Conservation (phyloP, 2,329 filamentous ascomycete genomes). For the Seiridium unicorne region DNA sequence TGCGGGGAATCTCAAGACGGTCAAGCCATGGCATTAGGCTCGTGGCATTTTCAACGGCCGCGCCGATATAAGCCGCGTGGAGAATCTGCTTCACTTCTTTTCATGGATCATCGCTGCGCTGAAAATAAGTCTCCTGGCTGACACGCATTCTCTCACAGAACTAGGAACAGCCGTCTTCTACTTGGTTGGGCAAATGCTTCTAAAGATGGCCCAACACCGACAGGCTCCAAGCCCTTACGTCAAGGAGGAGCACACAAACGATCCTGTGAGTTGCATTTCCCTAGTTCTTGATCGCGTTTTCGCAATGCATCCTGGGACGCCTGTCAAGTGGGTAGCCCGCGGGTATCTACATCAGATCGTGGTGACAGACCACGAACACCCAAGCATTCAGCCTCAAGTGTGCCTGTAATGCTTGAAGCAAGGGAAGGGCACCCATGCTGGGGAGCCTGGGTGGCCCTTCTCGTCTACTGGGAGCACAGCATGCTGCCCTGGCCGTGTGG, state of each 20-base stretch:
- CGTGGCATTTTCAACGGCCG: slow-evolving; percentile 20
- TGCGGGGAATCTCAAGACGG: slow-evolving; percentile 3
- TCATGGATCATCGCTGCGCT: slow-evolving; percentile 24
- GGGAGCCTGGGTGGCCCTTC: background rate
- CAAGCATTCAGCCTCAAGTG: slow-evolving; percentile 14
- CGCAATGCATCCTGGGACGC: background rate
- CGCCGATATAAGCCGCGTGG: slow-evolving; percentile 22
- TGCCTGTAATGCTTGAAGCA: background rate
- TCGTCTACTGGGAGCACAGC: slow-evolving; percentile 12
- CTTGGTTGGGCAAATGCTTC: slow-evolving; percentile 31
- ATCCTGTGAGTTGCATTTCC: slow-evolving; percentile 37
- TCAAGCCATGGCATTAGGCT: background rate
- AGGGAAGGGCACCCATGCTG: slow-evolving; percentile 7
- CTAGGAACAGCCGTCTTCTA: slow-evolving; percentile 7
- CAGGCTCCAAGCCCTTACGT: slow-evolving; percentile 39
- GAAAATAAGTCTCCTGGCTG: slow-evolving; percentile 3
- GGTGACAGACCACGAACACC: slow-evolving; percentile 2
- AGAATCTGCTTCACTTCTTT: slow-evolving; percentile 13
- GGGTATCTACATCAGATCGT: slow-evolving; percentile 2
- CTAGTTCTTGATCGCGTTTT: slow-evolving; percentile 8
- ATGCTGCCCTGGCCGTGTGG: slow-evolving; percentile 11
- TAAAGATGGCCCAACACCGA: slow-evolving; percentile 44
- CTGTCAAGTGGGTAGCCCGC: background rate
- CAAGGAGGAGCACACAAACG: slow-evolving; percentile 40
- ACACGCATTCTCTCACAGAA: slow-evolving; percentile 2